A percentile compares a stretch with the other conserved stretches of the same genome.
Evolutionary conservation across 2,329 filamentous ascomycete species (phyloP).

Genomic region (Calonectria honghensis): DNA sequence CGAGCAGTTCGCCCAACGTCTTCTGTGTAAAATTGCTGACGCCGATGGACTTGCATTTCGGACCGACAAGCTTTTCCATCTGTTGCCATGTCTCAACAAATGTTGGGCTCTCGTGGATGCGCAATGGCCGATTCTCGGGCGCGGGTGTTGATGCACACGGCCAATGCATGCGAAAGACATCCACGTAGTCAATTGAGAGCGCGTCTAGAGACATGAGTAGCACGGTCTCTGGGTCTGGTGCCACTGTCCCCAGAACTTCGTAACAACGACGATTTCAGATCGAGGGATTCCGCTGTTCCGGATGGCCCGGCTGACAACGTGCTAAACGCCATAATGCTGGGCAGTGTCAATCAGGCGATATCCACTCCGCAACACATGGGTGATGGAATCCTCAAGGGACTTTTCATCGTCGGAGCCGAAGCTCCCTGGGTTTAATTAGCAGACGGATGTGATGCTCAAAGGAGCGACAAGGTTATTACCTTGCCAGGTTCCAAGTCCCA

Average conservation of each 20-base stretch:
- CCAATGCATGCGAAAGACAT: slow-evolving; percentile 58
- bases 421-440: slow-evolving; percentile 17
- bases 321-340: slow-evolving; percentile 54
- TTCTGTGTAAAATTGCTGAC: slow-evolving; percentile 37
- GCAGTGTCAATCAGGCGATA: slow-evolving; percentile 59
- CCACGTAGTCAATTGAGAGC: slow-evolving; percentile 57
- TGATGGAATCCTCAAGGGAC: slow-evolving; percentile 46
- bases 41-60: slow-evolving; percentile 32
- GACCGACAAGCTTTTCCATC: slow-evolving; percentile 31
- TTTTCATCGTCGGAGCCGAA: slow-evolving; percentile 29
- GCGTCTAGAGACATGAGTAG: slow-evolving; percentile 55
- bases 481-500: slow-evolving; percentile 36
- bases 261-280: slow-evolving; percentile 58
- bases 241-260: slow-evolving; percentile 57
- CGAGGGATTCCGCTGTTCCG: slow-evolving; percentile 58
- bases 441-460: background rate
- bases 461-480: background rate
- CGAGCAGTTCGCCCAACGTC: slow-evolving; percentile 22
- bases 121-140: slow-evolving; percentile 43
- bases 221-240: slow-evolving; percentile 56
- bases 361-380: slow-evolving; percentile 54
- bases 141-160: slow-evolving; percentile 54
- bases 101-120: slow-evolving; percentile 51
- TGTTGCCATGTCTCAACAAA: slow-evolving; percentile 48
- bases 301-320: slow-evolving; percentile 57